Evolutionary conservation across 1,139 yeast species (phyloP).

Genomic region (Saccharomycopsis hybrid): DNA sequence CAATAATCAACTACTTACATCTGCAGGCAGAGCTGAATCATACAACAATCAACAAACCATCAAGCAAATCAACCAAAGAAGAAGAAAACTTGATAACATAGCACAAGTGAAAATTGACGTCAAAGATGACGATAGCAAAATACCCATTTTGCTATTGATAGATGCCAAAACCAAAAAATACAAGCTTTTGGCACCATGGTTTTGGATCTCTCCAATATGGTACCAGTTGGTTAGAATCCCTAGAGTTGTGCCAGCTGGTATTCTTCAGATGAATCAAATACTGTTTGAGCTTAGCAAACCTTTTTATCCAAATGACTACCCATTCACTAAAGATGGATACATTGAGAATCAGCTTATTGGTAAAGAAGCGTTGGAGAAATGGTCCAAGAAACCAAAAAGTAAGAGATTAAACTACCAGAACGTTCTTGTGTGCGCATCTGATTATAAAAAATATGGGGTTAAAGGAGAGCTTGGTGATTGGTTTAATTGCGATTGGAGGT

Average conservation of each 20-base stretch:
- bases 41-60: constrained; percentile 57
- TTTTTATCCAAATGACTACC: constrained; percentile 68
- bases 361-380: constrained; percentile 37
- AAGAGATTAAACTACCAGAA: constrained; percentile 46
- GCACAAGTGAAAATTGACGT: constrained; percentile 29
- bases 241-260: constrained; percentile 64
- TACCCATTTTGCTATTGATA: constrained; percentile 60
- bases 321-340: constrained; percentile 54
- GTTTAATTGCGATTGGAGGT: constrained; percentile 74
- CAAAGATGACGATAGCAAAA: constrained; percentile 33
- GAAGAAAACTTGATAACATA: constrained; percentile 28
- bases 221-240: constrained; percentile 52
- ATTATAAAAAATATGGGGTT: constrained; percentile 23
- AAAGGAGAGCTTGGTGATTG: constrained; percentile 57
- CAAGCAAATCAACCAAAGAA: constrained; percentile 43
- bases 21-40: constrained; percentile 43
- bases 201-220: constrained; percentile 89
- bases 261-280: constrained; percentile 67
- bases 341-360: constrained; percentile 41
- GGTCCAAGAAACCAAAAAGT: constrained; percentile 54
- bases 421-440: constrained; percentile 30
- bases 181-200: constrained; percentile 74
- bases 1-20: constrained; percentile 34
- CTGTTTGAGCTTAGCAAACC: constrained; percentile 51
- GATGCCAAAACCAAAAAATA: constrained; percentile 42